Base-by-base conservation (phyloP, 2,329 filamentous ascomycete species). In the Fusarium albidum region DNA sequence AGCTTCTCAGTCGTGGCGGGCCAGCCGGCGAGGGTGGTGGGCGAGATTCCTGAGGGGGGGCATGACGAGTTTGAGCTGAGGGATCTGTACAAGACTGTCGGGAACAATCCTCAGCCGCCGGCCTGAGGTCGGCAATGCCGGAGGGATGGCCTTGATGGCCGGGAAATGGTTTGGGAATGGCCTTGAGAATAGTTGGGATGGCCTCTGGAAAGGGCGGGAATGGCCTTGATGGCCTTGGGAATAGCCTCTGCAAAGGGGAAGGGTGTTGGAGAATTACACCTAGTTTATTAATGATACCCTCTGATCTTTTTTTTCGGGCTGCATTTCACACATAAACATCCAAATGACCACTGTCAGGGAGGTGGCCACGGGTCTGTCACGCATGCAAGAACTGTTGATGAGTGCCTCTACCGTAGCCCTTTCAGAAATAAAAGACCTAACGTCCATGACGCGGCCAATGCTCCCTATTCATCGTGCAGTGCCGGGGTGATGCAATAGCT, bases 1-100 rank as follows among this genome's bases (percentile, higher is more conserved):
- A 93, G 92, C 69, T 96, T 95, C 71, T 93, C 88, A 49, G 85
- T 98, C 49, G 92, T 99, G n/a, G 94, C 88, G 0, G 92, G 92
- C 0, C 80, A 84, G 68, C 92, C 92, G 1, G 92, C 88, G 0
- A 80, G 89, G 49, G 88, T 96, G 40, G 82, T 96, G 5, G 92
- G 90, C 2, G 92, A 96, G 75, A 82, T 96, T 3, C 85, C 87
- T 0, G 89, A 92, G 69, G 89, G 90, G 2, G 84, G 81, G 0
- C 78, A 84, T 46, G 85, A 88, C 44, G 80, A 81, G 6, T 86
- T 88, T 69, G 85, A 88, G 76, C 73, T 87, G 62, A 76, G 85
- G 38, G 85, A 87, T 49, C 71, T 87, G 42, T 88, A 88, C 72
- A 86, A 86, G 71, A 82, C 80, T 3, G 82, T 88, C 1, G 84